Base-by-base conservation (phyloP, 352 stramenopile species). In the Phytopythium montanum region DNA sequence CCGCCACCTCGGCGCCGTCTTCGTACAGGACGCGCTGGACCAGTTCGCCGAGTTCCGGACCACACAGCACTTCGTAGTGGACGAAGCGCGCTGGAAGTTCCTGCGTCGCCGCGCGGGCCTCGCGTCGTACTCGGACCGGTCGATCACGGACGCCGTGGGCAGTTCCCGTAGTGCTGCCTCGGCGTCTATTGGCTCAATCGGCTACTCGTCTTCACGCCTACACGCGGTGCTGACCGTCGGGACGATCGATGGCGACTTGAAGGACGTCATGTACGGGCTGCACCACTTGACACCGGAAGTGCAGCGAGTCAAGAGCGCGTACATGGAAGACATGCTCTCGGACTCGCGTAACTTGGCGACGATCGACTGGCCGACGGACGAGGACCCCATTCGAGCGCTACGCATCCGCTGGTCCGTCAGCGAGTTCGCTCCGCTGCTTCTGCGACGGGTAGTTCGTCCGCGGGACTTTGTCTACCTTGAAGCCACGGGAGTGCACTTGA, bases 381-480 rank as follows among this genome's bases (percentile, higher is more conserved):
- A 59, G 13, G 36, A 59, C 12, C 70, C 70, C 21, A 61, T 79
- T 19, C 56, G 61, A n/a, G 57, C 45, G n/a, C 44, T 76, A 16
- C 41, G 45, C 9, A 60, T 86, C 39, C 79, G 79, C 39, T 88
- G 75, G 75, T 53, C 55, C 23, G 68, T 85, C 25, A 66, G 58
- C 0, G 70, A 63, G 7, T 65, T 63, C 13, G 66, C 63, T n/a
- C 65, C 72, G 9, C 25, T 71, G 12, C 28, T 76, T 18, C 59
- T 80, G 12, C 59, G 64, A 16, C 66, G 54, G 14, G 18, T 87
- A 10, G 68, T 77, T 56, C 72, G 72, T 56, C 69, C 69, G 26
- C 74, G 72, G 50, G 74, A 85, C 56, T 73, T 77, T 45, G 66
- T 84, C 28, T 82, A 73, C 41, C 54, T 87, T 39, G 73, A 87